A percentile compares a stretch with the other conserved stretches of the same genome.
phyloP scores from a whole-genome alignment of 1,139 yeast genomes.

The Zygotorulaspora mrakii region DNA sequence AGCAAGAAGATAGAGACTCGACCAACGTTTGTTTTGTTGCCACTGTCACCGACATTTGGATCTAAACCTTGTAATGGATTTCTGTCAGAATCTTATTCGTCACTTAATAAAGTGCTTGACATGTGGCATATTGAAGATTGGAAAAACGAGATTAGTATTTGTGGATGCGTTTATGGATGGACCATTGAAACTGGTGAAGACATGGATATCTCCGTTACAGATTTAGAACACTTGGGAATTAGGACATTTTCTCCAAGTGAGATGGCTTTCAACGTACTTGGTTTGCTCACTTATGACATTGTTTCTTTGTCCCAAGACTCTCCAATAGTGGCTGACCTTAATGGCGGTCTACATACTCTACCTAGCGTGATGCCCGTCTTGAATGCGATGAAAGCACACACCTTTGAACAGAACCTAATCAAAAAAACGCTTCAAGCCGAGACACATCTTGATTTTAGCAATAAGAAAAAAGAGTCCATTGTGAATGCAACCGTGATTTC shows the following conservation, averaged over 20 bases:
- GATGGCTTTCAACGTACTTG: slow-evolving; percentile 93
- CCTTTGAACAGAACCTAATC: slow-evolving; percentile 3
- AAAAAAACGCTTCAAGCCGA: slow-evolving; percentile 6
- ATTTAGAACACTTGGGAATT: slow-evolving; percentile 83
- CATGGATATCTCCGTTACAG: slow-evolving; percentile 71
- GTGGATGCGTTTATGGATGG: slow-evolving; percentile 97
- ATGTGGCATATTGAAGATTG: slow-evolving; percentile 95
- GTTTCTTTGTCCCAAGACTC: slow-evolving; percentile 78
- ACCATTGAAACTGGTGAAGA: slow-evolving; percentile 90
- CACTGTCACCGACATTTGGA: slow-evolving; percentile 61
- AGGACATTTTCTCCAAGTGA: slow-evolving; percentile 93
- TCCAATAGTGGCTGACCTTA: slow-evolving; percentile 90
- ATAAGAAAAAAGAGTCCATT: not conserved
- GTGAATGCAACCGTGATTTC: slow-evolving; percentile 43
- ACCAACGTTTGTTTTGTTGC: slow-evolving; percentile 90
- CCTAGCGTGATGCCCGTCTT: slow-evolving; percentile 50
- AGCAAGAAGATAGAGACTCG: slow-evolving; percentile 68
- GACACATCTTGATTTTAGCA: not conserved
- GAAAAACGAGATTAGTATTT: slow-evolving; percentile 80
- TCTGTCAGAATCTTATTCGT: slow-evolving; percentile 62
- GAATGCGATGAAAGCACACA: slow-evolving; percentile 9
- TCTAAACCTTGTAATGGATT: slow-evolving; percentile 91
- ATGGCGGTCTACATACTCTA: slow-evolving; percentile 89
- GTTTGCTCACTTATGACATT: slow-evolving; percentile 77
- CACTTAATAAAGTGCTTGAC: slow-evolving; percentile 87